Base-by-base conservation (phyloP, 1,139 yeast species). In the Kodamaea fungicola region DNA sequence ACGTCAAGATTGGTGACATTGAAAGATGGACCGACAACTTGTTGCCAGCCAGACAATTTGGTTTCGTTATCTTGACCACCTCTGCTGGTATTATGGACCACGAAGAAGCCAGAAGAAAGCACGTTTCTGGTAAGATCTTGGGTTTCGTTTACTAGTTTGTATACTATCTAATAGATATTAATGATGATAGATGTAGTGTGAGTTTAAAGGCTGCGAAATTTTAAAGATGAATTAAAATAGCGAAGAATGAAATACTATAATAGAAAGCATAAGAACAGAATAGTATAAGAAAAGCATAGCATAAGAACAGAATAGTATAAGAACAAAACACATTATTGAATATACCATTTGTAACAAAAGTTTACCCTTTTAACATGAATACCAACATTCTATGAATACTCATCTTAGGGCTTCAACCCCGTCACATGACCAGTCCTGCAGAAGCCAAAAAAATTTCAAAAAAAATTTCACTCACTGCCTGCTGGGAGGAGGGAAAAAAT, bases 21-120 rank as follows among this genome's bases (percentile, higher is more conserved):
- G 97, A 90, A 76, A 89, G 89, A 76, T 90, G 97, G 97, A 89
- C 96, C 57, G 95, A 82, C 69, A 89, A 88, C 81, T 82, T 90
- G 67, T 78, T 90, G 65, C 97, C 97, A 64, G 95, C 97, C 52
- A 88, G 97, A 84, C 97, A 90, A 75, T 90, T 90, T 63, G 97
- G 97, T 76, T 89, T 76, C 76, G 90, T 90, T 64, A 85, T 90
- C 70, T 81, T 90, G 65, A 90, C 98, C 71, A 92, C 98, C 59
- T 92, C 98, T 61, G 96, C 97, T 61, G 98, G 98, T 76, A 92
- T 92, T 60, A 89, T 92, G 96, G 97, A 92, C 79, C 98, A 92
- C 77, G 98, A 92, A 78, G 98, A 92, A 78, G 98, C 98, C 60
- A 89, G 97, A 83, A 86, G 97, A 83, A 92, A 92, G 86, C 97